Percentiles rank a stretch among this genome's conserved stretches.
These are phyloP conservation scores for Paramyrothecium roridum DNA, from an alignment of 2,329 filamentous ascomycete genomes.

Conservation along the genomic window DNA sequence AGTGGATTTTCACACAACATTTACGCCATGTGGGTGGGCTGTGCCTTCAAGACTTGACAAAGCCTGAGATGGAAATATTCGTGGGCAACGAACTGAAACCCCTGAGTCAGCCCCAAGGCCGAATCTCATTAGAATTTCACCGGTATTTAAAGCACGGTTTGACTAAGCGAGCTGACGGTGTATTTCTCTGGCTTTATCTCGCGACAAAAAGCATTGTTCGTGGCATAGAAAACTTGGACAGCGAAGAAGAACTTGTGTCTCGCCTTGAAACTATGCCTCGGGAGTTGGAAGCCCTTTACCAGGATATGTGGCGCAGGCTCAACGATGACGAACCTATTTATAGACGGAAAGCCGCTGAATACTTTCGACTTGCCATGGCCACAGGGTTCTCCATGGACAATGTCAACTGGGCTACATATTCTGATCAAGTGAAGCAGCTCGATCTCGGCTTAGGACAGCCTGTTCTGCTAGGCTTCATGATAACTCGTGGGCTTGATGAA, in stretches of 20 bases:
- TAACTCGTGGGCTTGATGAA: too few relatives aligned
- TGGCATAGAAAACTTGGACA: neutral
- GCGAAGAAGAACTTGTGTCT: neutral
- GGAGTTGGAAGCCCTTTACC: slow-evolving; percentile 6
- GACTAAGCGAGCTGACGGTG: slow-evolving; percentile 6
- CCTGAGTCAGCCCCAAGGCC: too few relatives aligned
- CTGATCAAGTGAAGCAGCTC: slow-evolving; percentile 1
- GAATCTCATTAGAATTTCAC: too few relatives aligned
- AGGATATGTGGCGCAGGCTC: slow-evolving; percentile 6
- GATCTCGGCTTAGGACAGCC: neutral
- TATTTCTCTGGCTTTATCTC: slow-evolving; percentile 6
- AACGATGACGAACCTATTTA: slow-evolving; percentile 6
- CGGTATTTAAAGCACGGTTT: neutral
- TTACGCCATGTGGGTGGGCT: too few relatives aligned
- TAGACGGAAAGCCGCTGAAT: neutral
- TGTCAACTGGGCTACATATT: neutral
- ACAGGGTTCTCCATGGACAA: neutral
- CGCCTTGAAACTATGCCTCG: neutral
- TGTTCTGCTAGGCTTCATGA: too few relatives aligned
- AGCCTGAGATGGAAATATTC: too few relatives aligned
- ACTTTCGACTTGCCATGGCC: slow-evolving; percentile 2
- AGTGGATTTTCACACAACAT: too few relatives aligned
- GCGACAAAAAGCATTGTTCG: neutral
- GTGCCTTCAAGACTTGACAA: too few relatives aligned
- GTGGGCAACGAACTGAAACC: too few relatives aligned